Conservation (phyloP, 345 rosid genomes). For the Eucalyptus pauciflora region DNA sequence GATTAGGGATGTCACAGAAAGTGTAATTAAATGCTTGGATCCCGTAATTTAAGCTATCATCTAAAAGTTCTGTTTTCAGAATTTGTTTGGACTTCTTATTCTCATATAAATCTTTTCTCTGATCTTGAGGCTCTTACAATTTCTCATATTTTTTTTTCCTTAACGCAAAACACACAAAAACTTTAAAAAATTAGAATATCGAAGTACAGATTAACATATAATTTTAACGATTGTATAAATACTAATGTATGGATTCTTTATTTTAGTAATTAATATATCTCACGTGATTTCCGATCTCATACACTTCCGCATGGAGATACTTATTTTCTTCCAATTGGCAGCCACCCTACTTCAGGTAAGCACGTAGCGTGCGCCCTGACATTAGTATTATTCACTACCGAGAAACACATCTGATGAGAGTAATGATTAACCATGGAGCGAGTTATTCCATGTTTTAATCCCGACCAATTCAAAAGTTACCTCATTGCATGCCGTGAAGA, state of each 20-base stretch:
- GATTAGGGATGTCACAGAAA: neutral
- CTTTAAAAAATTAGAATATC: neutral
- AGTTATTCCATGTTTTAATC: neutral
- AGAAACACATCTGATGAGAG: neutral
- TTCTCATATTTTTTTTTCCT: neutral
- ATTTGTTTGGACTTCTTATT: neutral
- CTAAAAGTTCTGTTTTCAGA: neutral
- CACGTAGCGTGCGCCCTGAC: neutral
- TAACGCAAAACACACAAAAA: neutral
- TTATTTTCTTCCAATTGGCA: neutral
- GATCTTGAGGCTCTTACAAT: neutral
- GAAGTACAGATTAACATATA: neutral
- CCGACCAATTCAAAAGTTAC: neutral
- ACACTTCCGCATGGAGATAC: neutral
- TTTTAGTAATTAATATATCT: neutral
- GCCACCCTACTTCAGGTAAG: neutral
- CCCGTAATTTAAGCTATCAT: neutral
- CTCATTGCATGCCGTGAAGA: neutral
- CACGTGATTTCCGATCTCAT: neutral
- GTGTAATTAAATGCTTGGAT: neutral
- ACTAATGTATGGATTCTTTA: neutral
- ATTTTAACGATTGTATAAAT: neutral
- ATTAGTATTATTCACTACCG: neutral
- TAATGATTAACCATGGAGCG: neutral
- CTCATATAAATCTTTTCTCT: neutral